Evolutionary conservation across 2,329 filamentous ascomycete species (phyloP), one percentile per base, ranked within the genome.

Genomic region (Arthroderma sp.): DNA sequence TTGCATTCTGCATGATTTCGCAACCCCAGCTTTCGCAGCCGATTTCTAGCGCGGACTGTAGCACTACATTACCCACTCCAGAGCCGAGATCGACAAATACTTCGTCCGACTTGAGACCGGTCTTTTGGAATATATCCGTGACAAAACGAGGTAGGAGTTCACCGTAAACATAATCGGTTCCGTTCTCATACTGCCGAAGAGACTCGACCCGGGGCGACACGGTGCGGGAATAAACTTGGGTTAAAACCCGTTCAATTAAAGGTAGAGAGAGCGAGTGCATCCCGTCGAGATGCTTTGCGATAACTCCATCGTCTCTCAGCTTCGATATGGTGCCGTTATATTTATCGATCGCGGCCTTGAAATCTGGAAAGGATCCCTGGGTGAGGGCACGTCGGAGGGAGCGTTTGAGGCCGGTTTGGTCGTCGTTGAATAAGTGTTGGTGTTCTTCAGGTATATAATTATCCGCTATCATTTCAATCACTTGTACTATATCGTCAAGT

Each of bases 1-100:
- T 88, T 1, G 88, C 85, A 49, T 91, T 93, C 46, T 82, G 75
- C 86, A 95, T 94, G 73, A 93, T 85, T 63, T 98, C 91, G 56
- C 89, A 94, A 29, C 91, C 91, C 81, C 87, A 95, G 62, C 83
- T 89, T 60, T 94, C 86, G 61, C 87, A 94, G 11, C 91, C 91
- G 43, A 89, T 80, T 62, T 98, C 85, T 15, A 98, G 74, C 0
- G 91, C 91, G 2, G 89, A 87, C 62, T 98, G 91, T 42, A 98
- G 70, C 28, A 91, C 87, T 2, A 96, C 89, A 59, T 96, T 98
- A 40, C 89, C 91, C 10, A 96, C 91, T 29, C 91, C 91, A 1
- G 89, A 96, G 40, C 91, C 91, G 9, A 98, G 74, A 59, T 98
- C 91, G 48, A 98, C 81, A 60, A 98, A 96, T 33, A 93, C 78